These are phyloP conservation scores for Penicillium glabrum DNA, from an alignment of 2,329 filamentous ascomycete genomes.

Conservation along the genomic window DNA sequence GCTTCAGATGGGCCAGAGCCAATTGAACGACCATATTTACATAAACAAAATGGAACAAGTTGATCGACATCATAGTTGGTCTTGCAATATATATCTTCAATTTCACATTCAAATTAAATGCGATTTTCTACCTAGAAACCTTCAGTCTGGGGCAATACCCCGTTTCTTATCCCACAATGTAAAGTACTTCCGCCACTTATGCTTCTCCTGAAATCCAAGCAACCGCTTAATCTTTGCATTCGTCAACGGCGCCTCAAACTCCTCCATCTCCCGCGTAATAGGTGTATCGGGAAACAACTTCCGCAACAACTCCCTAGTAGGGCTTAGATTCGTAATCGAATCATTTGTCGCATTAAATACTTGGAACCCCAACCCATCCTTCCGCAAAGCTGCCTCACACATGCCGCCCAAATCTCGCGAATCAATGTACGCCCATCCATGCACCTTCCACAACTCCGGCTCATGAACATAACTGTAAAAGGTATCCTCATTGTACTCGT, in stretches of 20 bases:
- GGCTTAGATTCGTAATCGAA: conserved; percentile 53
- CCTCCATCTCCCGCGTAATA: conserved; percentile 56
- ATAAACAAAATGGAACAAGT: not conserved
- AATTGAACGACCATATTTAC: too few relatives aligned
- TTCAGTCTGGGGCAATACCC: not conserved
- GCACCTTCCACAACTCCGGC: conserved; percentile 54
- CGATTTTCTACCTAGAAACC: not conserved
- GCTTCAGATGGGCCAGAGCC: too few relatives aligned
- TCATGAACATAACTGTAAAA: conserved; percentile 55
- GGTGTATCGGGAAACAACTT: conserved; percentile 50
- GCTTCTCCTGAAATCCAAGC: conserved; percentile 59
- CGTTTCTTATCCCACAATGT: conserved; percentile 15
- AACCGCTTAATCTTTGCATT: conserved; percentile 61
- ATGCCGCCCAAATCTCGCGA: conserved; percentile 62
- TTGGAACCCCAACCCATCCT: conserved; percentile 57
- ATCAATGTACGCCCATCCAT: conserved; percentile 66
- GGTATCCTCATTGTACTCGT: conserved; percentile 55
- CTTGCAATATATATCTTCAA: not conserved
- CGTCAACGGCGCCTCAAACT: conserved; percentile 60
- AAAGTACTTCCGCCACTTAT: conserved; percentile 32
- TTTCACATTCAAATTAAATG: not conserved
- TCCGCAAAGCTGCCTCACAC: conserved; percentile 55
- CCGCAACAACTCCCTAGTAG: conserved; percentile 54
- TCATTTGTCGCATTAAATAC: conserved; percentile 65
- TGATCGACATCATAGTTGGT: not conserved